phyloP scores from a whole-genome alignment of 148 eudicot species.

The Arbutus unedo region DNA sequence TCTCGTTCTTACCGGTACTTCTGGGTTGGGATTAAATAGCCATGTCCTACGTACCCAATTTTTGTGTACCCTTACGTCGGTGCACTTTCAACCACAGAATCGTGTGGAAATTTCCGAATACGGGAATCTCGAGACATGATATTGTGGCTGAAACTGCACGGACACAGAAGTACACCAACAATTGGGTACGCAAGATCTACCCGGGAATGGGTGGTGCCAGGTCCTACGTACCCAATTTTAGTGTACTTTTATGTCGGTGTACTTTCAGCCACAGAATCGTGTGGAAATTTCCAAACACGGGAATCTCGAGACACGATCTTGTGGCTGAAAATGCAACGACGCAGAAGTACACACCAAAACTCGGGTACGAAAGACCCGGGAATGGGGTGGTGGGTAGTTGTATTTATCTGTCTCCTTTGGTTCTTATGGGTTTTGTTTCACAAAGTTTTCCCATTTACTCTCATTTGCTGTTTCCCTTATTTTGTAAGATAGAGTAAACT shows the following conservation, averaged over 20 bases:
- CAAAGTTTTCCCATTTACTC: conserved; percentile 2
- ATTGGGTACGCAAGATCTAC: too few species aligned
- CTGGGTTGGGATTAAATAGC: not conserved
- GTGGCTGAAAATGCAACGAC: not conserved
- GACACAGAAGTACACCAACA: not conserved
- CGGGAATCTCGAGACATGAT: not conserved
- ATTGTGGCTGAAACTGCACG: not conserved
- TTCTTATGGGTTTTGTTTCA: not conserved
- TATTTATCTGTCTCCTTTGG: not conserved
- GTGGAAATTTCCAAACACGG: not conserved
- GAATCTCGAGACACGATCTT: not conserved
- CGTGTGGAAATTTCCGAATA: not conserved
- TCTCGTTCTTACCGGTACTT: not conserved
- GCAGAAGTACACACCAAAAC: not conserved
- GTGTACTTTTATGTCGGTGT: not conserved
- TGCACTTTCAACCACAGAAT: not conserved
- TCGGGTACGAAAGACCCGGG: too few species aligned
- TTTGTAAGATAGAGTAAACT: conserved; percentile 34
- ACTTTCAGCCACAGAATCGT: not conserved
- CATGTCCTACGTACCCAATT: not conserved
- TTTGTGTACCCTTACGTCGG: not conserved
- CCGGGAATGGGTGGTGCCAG: not conserved
- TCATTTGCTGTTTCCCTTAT: conserved; percentile 14
- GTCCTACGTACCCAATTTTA: not conserved
- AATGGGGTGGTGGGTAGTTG: not conserved